Base-by-base conservation (phyloP, 73 alveolate genomes). In the Diophrys appendiculata region DNA sequence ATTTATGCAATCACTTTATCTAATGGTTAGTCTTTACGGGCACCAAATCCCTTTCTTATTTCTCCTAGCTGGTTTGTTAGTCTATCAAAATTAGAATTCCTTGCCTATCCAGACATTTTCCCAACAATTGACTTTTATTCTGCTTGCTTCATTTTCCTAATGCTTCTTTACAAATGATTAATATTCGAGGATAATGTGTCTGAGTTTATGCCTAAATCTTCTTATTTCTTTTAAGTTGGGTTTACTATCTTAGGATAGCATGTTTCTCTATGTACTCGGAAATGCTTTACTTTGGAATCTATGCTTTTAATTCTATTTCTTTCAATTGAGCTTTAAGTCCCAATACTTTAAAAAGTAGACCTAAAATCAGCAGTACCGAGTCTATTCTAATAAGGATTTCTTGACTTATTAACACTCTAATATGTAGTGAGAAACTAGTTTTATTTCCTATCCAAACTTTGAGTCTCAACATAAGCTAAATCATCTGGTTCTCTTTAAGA, bases 11-110 rank as follows among this genome's bases (percentile, higher is more conserved):
- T n/a, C n/a, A n/a, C n/a, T n/a, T n/a, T n/a, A n/a, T n/a, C n/a
- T n/a, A n/a, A n/a, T 60, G 71, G 65, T 13, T 60, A 23, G 18
- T 60, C 71, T 23, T 31, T 60, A 23, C 83, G 54, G 0, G 75
- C 83, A 18, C 83, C 83, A 75, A 55, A 75, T 23, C 30, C 22
- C 52, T 31, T 75, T 56, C 83, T 75, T 1, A 54, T 67, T 0
- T 53, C 24, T 2, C 53, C 54, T 1, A 75, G 27, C 67, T 75
- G 68, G 3, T 64, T 29, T 25, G 28, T 75, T 65, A 75, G 54
- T 31, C 83, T 24, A 55, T 25, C 35, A 35, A 75, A 75, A 29
- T 54, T 75, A 25, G 64, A 64, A 25, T 54, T 54, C 65, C 56
- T 23, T 2, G 60, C 68, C 24, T 52, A 34, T 27, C 70, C 81